Percentiles rank a stretch among this genome's conserved stretches.
Conservation (phyloP, 2,329 filamentous ascomycete species). For the Fusarium verrucosum region DNA sequence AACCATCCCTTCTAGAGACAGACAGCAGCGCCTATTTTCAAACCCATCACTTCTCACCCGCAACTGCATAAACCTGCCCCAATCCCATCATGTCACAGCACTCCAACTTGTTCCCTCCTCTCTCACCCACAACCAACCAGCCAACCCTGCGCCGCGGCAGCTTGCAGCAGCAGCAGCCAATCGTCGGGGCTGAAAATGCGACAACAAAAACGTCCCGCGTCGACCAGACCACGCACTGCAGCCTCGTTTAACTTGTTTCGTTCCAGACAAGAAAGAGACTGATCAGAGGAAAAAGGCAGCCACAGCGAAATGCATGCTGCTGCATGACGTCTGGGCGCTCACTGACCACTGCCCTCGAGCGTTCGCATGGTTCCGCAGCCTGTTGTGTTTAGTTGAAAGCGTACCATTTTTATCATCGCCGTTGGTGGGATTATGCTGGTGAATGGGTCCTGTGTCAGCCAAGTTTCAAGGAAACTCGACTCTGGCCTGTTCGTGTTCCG, state of each 20-base stretch:
- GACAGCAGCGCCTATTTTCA: constrained; percentile 6
- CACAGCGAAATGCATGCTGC: constrained; percentile 14
- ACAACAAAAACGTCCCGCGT: constrained; percentile 20
- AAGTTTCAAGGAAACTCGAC: constrained; percentile 26
- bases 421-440: constrained; percentile 1
- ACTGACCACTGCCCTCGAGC: neutral
- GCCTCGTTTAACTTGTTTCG: constrained; percentile 35
- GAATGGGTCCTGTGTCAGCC: constrained; percentile 10
- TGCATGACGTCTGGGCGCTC: constrained; percentile 28
- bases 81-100: constrained; percentile 21
- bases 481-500: constrained; percentile 11
- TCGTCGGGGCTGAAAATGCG: constrained; percentile 7
- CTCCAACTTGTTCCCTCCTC: constrained; percentile 12
- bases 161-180: constrained; percentile 30
- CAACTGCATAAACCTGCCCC: constrained; percentile 13
- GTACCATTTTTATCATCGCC: constrained; percentile 13
- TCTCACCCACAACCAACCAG: constrained; percentile 15
- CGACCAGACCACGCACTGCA: constrained; percentile 25
- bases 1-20: neutral
- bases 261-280: constrained; percentile 7
- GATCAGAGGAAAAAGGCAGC: constrained; percentile 21
- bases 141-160: constrained; percentile 14
- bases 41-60: neutral
- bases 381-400: constrained; percentile 15
- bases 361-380: constrained; percentile 20